These are phyloP conservation scores for Penicillium fimorum DNA, from an alignment of 495 filamentous ascomycete genomes.

Conservation along the genomic window DNA sequence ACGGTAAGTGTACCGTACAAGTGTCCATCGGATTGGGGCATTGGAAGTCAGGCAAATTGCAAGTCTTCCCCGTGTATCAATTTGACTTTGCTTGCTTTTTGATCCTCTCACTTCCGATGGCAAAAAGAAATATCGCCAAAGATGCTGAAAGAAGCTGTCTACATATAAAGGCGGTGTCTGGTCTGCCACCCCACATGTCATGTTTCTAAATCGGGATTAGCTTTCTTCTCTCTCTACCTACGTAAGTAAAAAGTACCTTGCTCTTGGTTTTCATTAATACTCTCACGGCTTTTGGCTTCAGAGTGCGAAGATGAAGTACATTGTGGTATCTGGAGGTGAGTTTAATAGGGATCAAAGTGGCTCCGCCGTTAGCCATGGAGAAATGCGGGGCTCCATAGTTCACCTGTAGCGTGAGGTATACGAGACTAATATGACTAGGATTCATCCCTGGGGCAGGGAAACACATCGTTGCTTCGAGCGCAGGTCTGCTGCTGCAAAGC, in stretches of 20 bases:
- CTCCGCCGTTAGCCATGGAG: not conserved
- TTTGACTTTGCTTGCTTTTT: not conserved
- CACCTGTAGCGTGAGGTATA: not conserved
- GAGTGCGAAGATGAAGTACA: not conserved
- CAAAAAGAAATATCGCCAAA: not conserved
- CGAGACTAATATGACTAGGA: slow-evolving; percentile 37
- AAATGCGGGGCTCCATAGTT: slow-evolving; percentile 3
- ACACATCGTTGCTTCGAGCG: slow-evolving; percentile 63
- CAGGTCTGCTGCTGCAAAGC: slow-evolving; percentile 73
- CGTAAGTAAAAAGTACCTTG: too few species aligned
- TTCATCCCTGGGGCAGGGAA: slow-evolving; percentile 77
- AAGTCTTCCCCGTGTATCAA: not conserved
- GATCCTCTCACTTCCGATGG: not conserved
- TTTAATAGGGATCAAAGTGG: not conserved
- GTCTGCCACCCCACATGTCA: slow-evolving; percentile 1
- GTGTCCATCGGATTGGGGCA: not conserved
- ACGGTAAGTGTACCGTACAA: not conserved
- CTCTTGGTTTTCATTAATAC: not conserved
- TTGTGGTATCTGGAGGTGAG: slow-evolving; percentile 5
- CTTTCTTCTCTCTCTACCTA: not conserved
- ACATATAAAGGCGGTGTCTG: not conserved
- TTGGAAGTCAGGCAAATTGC: not conserved
- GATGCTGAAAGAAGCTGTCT: not conserved
- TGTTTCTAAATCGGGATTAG: slow-evolving; percentile 1
- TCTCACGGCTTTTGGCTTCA: not conserved